phyloP scores from a whole-genome alignment of 768 basidiomycete genomes.

The Termitomyces sp. region DNA sequence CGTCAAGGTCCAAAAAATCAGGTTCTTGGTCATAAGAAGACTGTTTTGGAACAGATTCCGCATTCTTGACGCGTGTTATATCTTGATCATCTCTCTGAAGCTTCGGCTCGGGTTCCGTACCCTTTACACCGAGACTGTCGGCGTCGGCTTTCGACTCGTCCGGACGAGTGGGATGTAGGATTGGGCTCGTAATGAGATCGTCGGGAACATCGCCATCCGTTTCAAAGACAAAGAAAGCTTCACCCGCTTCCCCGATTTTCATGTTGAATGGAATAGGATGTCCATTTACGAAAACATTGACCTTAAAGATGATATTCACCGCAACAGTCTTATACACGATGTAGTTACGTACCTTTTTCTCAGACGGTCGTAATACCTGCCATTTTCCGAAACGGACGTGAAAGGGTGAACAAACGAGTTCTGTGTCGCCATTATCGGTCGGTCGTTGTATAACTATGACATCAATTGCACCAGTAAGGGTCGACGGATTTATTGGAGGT shows the following conservation, averaged over 20 bases:
- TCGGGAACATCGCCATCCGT: conserved; percentile 92
- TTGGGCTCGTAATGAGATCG: conserved; percentile 89
- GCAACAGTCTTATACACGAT: neutral
- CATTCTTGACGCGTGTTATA: neutral
- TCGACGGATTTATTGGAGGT: conserved; percentile 88
- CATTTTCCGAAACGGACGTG: conserved; percentile 98
- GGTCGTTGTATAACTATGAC: conserved; percentile 89
- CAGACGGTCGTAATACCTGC: conserved; percentile 88
- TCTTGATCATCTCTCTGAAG: conserved; percentile 3
- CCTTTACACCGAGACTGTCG: conserved; percentile 38
- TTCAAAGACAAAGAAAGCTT: conserved; percentile 98
- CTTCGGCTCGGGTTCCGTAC: conserved; percentile 20
- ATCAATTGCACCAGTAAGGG: conserved; percentile 97
- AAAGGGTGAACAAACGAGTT: conserved; percentile 89
- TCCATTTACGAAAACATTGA: conserved; percentile 85
- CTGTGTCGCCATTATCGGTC: conserved; percentile 52
- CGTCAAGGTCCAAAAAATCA: conserved; percentile 83
- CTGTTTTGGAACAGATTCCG: conserved; percentile 10
- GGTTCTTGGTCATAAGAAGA: conserved; percentile 43
- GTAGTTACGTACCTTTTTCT: conserved; percentile 67
- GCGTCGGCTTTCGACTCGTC: conserved; percentile 26
- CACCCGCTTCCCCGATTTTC: conserved; percentile 99
- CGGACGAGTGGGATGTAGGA: conserved; percentile 63
- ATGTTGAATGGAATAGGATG: conserved; percentile 85
- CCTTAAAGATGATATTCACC: conserved; percentile 39